phyloP scores from a whole-genome alignment of 2,329 filamentous ascomycete species.

The Cercospora sp. region DNA sequence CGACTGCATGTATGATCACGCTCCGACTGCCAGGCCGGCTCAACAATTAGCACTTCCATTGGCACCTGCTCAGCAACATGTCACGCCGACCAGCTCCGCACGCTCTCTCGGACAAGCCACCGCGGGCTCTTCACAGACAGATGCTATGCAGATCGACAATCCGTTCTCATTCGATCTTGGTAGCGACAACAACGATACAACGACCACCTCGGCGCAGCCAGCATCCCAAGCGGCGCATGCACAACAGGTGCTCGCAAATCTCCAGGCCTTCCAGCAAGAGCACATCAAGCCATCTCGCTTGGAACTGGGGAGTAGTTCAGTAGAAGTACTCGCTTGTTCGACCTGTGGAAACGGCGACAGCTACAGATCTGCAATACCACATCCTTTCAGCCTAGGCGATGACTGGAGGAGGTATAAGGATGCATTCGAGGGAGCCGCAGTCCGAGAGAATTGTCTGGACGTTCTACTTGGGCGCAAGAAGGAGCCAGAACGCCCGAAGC shows the following conservation, averaged over 20 bases:
- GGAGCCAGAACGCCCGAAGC: slow-evolving; percentile 31
- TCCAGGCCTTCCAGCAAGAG: slow-evolving; percentile 32
- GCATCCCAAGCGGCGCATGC: slow-evolving; percentile 18
- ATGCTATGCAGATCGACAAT: slow-evolving; percentile 22
- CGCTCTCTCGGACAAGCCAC: slow-evolving; percentile 10
- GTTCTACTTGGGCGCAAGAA: slow-evolving; percentile 33
- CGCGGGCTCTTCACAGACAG: slow-evolving; percentile 1
- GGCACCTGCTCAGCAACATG: slow-evolving; percentile 14
- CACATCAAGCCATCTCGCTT: slow-evolving; percentile 33
- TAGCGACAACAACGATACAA: slow-evolving; percentile 9
- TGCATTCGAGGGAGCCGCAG: slow-evolving; percentile 32
- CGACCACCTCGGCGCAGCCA: slow-evolving; percentile 6
- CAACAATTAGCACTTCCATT: slow-evolving; percentile 9
- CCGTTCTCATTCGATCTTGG: slow-evolving; percentile 11
- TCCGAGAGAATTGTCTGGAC: slow-evolving; percentile 37
- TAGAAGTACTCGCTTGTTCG: slow-evolving; percentile 35
- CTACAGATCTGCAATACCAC: slow-evolving; percentile 27
- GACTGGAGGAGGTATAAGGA: slow-evolving; percentile 35
- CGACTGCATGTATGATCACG: slow-evolving; percentile 32
- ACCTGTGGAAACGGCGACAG: slow-evolving; percentile 36
- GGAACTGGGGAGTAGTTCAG: slow-evolving; percentile 31
- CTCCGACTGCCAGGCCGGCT: slow-evolving; percentile 18
- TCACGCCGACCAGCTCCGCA: slow-evolving; percentile 10
- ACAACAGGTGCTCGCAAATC: slow-evolving; percentile 22
- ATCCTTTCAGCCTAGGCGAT: slow-evolving; percentile 20